Evolutionary conservation across 257 asterid species (phyloP).

Genomic region (Knoxia roxburghii): DNA sequence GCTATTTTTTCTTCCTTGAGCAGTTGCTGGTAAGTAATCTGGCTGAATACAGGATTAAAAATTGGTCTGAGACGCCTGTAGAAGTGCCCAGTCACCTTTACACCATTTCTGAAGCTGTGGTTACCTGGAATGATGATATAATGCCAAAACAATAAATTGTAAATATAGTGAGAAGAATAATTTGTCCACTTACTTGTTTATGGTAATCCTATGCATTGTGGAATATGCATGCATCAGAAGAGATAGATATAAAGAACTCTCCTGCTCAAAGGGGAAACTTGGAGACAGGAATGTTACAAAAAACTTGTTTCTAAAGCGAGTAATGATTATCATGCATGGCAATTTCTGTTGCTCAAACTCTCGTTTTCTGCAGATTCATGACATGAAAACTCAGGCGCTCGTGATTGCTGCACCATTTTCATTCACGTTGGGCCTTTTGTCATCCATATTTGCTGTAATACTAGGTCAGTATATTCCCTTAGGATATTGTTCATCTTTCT

Average conservation of each 20-base stretch:
- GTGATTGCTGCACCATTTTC: conserved; percentile 75
- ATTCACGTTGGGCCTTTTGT: conserved; percentile 63
- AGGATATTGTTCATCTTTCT: neutral
- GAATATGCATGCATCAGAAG: neutral
- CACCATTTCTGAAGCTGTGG: neutral
- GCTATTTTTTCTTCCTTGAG: conserved; percentile 97
- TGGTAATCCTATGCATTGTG: neutral
- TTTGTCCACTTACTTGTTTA: neutral
- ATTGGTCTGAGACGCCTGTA: neutral
- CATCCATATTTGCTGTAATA: conserved; percentile 64
- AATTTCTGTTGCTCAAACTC: neutral
- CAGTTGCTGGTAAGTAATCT: conserved; percentile 72
- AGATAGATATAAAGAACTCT: no score
- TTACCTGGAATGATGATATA: no score
- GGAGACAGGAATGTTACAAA: neutral
- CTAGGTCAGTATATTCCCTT: conserved; percentile 36
- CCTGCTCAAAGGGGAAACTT: neutral
- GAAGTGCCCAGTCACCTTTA: neutral
- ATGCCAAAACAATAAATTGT: neutral
- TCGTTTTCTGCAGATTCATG: conserved; percentile 39
- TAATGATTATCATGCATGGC: neutral
- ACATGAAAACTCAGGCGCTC: conserved; percentile 60
- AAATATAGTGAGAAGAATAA: neutral
- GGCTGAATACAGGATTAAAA: neutral
- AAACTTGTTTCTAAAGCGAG: neutral